phyloP scores from a whole-genome alignment of 768 basidiomycete species.

The Suillus decipiens region DNA sequence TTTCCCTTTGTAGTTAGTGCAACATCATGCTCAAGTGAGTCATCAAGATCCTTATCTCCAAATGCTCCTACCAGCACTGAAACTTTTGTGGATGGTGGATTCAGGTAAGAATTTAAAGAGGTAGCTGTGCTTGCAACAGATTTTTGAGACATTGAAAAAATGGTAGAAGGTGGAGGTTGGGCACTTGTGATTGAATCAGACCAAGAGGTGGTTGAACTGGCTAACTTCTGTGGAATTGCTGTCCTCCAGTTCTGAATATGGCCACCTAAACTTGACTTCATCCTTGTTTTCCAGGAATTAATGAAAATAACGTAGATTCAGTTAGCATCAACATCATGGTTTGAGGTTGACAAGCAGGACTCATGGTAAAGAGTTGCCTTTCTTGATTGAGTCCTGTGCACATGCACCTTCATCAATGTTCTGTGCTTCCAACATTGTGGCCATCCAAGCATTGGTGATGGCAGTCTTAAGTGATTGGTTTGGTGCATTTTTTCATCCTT shows the following conservation, averaged over 20 bases:
- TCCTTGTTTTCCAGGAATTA: too few relatives aligned
- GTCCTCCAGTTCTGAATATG: not conserved
- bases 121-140: not conserved
- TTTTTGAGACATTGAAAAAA: not conserved
- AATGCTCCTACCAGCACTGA: slow-evolving; percentile 1
- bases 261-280: not conserved
- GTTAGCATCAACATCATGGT: slow-evolving; percentile 12
- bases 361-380: not conserved
- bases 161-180: not conserved
- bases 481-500: too few relatives aligned
- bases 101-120: too few relatives aligned
- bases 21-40: not conserved
- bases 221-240: too few relatives aligned
- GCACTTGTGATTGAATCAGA: not conserved
- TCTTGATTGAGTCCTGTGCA: not conserved
- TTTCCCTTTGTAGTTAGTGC: not conserved
- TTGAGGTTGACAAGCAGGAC: not conserved
- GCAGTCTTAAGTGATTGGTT: too few relatives aligned
- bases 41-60: not conserved
- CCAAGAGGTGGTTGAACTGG: too few relatives aligned
- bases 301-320: slow-evolving; percentile 12
- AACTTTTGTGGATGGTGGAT: not conserved
- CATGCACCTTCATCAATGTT: too few relatives aligned
- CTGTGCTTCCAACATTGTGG: too few relatives aligned
- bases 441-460: too few relatives aligned